These are phyloP conservation scores for Skeletonema grethae DNA, from an alignment of 108 stramenopile species.

Conservation along the genomic window DNA sequence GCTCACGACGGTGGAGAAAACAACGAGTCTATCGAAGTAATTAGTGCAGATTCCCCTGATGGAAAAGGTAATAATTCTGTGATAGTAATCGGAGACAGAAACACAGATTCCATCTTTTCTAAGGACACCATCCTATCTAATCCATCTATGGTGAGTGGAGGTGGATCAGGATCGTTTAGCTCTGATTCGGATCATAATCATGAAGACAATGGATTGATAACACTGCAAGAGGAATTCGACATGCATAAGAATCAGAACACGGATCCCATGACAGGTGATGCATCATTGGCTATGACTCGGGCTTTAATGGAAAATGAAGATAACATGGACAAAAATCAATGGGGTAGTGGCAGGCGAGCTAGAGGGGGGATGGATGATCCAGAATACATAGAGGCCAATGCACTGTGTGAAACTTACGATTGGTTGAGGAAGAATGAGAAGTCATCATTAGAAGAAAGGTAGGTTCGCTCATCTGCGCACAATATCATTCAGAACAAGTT, in stretches of 20 bases:
- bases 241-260: slow-evolving; percentile 77
- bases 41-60: slow-evolving; percentile 4
- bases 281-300: slow-evolving; percentile 67
- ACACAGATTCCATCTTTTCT: slow-evolving; percentile 4
- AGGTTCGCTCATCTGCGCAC: slow-evolving; percentile 1
- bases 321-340: slow-evolving; percentile 31
- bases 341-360: slow-evolving; percentile 44
- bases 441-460: slow-evolving; percentile 60
- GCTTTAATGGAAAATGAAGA: slow-evolving; percentile 75
- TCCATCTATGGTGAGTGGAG: slow-evolving; percentile 52
- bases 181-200: slow-evolving; percentile 59
- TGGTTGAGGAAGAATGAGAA: slow-evolving; percentile 76
- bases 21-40: neutral
- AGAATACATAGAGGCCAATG: slow-evolving; percentile 75
- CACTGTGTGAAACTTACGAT: slow-evolving; percentile 69
- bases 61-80: neutral
- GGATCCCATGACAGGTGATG: slow-evolving; percentile 70
- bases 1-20: neutral
- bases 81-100: neutral
- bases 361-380: slow-evolving; percentile 42
- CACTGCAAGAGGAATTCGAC: slow-evolving; percentile 82
- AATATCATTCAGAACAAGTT: neutral
- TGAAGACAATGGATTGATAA: slow-evolving; percentile 11
- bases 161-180: slow-evolving; percentile 46
- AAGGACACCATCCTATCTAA: slow-evolving; percentile 53